Evolutionary conservation across 164 flowering plant genomes (phyloP).

Genomic region (Aristolochia fimbriata): DNA sequence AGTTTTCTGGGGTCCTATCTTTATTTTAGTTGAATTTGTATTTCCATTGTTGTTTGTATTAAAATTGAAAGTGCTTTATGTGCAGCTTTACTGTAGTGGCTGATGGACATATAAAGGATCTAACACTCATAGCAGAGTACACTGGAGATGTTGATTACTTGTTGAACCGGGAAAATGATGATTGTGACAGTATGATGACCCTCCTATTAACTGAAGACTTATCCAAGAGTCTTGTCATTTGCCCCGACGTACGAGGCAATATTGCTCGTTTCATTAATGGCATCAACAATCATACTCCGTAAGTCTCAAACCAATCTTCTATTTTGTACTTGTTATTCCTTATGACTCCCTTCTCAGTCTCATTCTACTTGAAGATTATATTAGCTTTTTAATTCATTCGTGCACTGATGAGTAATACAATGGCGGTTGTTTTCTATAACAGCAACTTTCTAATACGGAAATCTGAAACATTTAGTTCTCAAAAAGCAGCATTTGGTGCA

Average conservation of each 20-base stretch:
- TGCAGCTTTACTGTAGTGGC: constrained; percentile 67
- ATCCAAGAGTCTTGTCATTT: constrained; percentile 52
- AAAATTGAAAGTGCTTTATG: constrained; percentile 3
- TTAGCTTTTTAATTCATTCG: not conserved
- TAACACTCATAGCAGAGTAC: constrained; percentile 63
- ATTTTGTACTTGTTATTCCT: not conserved
- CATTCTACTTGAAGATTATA: not conserved
- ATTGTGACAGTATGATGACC: constrained; percentile 73
- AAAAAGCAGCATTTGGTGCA: constrained; percentile 27
- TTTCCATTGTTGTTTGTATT: not conserved
- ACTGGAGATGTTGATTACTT: constrained; percentile 66
- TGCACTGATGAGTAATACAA: too few relatives aligned
- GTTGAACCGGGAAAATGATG: constrained; percentile 58
- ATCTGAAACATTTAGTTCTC: constrained; percentile 3
- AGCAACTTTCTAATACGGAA: not conserved
- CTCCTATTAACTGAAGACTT: constrained; percentile 45
- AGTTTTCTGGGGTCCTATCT: not conserved
- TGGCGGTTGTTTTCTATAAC: too few relatives aligned
- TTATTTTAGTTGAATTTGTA: not conserved
- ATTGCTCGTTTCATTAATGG: constrained; percentile 72
- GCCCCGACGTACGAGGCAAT: constrained; percentile 69
- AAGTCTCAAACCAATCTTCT: constrained; percentile 16
- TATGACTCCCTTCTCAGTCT: not conserved
- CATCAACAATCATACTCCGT: constrained; percentile 65
- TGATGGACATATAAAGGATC: constrained; percentile 51